Evolutionary conservation across 805 yeast genomes (phyloP).

Genomic region (Pichia gijzeniarum): DNA sequence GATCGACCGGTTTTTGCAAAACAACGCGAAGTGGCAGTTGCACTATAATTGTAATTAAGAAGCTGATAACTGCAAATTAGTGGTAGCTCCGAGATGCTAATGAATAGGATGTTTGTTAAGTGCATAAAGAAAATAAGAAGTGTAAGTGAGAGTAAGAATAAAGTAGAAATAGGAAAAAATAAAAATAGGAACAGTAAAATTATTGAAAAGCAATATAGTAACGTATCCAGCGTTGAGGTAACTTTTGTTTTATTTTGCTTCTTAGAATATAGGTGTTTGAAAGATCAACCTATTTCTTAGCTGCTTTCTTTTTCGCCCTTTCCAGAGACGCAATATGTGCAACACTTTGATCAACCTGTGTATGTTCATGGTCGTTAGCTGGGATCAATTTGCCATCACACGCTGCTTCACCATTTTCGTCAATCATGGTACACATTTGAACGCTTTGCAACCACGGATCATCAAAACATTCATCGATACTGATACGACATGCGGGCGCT

Average conservation of each 20-base stretch:
- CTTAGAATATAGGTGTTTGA: too few relatives aligned
- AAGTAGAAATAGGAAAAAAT: background rate
- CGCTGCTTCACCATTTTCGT: constrained; percentile 31
- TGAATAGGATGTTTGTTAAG: too few relatives aligned
- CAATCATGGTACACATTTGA: constrained; percentile 60
- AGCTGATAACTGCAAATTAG: too few relatives aligned
- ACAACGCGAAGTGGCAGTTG: too few relatives aligned
- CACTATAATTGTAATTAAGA: too few relatives aligned
- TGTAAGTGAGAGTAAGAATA: background rate
- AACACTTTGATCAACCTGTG: constrained; percentile 85
- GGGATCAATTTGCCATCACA: constrained; percentile 32
- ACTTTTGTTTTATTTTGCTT: too few relatives aligned
- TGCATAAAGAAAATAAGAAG: too few relatives aligned
- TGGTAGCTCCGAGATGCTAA: too few relatives aligned
- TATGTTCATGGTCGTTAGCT: constrained; percentile 68
- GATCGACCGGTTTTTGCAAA: too few relatives aligned
- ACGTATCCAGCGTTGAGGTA: constrained; percentile 4
- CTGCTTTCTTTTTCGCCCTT: constrained; percentile 51
- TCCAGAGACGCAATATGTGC: constrained; percentile 95
- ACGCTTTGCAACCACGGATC: constrained; percentile 64
- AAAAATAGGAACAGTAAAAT: background rate
- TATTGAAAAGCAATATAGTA: background rate
- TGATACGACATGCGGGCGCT: constrained; percentile 80
- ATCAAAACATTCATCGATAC: constrained; percentile 70
- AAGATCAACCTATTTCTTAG: constrained; percentile 16